Conservation (phyloP, 2,329 filamentous ascomycete genomes). For the Cytospora schulzeri region DNA sequence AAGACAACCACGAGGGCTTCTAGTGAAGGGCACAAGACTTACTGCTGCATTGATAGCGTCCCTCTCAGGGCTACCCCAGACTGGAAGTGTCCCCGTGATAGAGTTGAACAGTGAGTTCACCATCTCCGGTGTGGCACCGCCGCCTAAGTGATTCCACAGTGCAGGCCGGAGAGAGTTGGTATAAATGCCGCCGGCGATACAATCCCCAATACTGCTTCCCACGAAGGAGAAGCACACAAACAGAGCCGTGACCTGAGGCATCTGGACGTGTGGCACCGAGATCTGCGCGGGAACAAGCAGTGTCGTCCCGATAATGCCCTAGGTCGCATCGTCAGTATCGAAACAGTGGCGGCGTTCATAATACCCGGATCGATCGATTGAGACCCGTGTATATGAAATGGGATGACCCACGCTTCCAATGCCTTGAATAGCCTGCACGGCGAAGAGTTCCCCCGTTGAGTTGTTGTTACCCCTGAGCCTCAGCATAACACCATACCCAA, state of each 20-base stretch:
- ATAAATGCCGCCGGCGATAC: conserved; percentile 53
- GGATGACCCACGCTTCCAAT: conserved; percentile 38
- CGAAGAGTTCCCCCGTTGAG: conserved; percentile 47
- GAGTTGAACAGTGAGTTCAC: conserved; percentile 47
- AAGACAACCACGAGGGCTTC: background rate
- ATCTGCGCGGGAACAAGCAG: conserved; percentile 49
- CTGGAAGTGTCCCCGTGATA: conserved; percentile 45
- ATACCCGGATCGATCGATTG: too few relatives aligned
- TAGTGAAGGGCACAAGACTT: conserved; percentile 27
- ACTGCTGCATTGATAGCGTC: conserved; percentile 45
- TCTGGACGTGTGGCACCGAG: conserved; percentile 46
- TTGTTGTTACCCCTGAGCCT: conserved; percentile 48
- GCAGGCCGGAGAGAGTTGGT: conserved; percentile 46
- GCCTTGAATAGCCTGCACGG: conserved; percentile 52
- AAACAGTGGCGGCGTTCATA: background rate
- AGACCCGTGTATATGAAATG: background rate
- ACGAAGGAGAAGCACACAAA: conserved; percentile 47
- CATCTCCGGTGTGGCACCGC: conserved; percentile 33
- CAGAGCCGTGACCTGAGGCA: conserved; percentile 51
- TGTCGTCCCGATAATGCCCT: conserved; percentile 46
- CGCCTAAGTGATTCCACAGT: conserved; percentile 41
- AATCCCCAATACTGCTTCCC: conserved; percentile 41
- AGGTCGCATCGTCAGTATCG: background rate
- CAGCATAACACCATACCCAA: conserved; percentile 55
- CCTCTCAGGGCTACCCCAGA: conserved; percentile 44